Conservation (phyloP, 768 basidiomycete genomes). For the Lentinus brumalis region DNA sequence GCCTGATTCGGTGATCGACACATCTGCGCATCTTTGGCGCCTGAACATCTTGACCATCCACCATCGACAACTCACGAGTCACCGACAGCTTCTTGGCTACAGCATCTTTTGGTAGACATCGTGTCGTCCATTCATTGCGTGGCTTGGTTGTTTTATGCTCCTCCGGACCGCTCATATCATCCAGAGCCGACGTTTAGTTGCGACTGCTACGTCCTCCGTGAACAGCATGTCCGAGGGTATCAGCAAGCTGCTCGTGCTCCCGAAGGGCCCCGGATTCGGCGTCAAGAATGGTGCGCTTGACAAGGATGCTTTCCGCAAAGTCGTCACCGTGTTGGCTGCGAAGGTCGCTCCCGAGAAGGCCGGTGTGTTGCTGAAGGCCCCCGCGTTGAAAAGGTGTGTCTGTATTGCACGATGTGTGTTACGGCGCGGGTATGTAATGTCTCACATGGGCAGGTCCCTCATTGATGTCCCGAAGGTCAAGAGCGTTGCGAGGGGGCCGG, state of each 20-base stretch:
- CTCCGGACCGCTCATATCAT: neutral
- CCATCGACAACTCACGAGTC: neutral
- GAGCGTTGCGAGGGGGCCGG: slow-evolving; percentile 52
- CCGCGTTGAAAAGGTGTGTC: slow-evolving; percentile 60
- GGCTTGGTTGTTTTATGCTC: neutral
- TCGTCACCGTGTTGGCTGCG: slow-evolving; percentile 67
- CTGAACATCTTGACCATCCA: neutral
- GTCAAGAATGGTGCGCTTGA: slow-evolving; percentile 55
- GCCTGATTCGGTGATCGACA: neutral
- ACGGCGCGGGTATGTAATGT: slow-evolving; percentile 19
- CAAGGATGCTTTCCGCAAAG: slow-evolving; percentile 62
- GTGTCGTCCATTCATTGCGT: slow-evolving; percentile 1
- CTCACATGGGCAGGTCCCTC: slow-evolving; percentile 46
- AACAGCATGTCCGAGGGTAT: slow-evolving; percentile 19
- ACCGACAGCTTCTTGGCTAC: neutral
- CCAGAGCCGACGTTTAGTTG: slow-evolving; percentile 9
- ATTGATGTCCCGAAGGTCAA: slow-evolving; percentile 71
- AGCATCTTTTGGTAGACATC: neutral
- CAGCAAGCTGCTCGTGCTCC: slow-evolving; percentile 44
- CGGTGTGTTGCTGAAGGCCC: slow-evolving; percentile 55
- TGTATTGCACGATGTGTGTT: neutral
- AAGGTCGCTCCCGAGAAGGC: slow-evolving; percentile 61
- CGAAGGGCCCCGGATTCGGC: slow-evolving; percentile 39
- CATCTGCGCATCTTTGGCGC: neutral
- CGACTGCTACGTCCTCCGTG: slow-evolving; percentile 3